These are phyloP conservation scores for Saccharomyces uvarum DNA, from an alignment of 1,139 yeast species.

Conservation along the genomic window DNA sequence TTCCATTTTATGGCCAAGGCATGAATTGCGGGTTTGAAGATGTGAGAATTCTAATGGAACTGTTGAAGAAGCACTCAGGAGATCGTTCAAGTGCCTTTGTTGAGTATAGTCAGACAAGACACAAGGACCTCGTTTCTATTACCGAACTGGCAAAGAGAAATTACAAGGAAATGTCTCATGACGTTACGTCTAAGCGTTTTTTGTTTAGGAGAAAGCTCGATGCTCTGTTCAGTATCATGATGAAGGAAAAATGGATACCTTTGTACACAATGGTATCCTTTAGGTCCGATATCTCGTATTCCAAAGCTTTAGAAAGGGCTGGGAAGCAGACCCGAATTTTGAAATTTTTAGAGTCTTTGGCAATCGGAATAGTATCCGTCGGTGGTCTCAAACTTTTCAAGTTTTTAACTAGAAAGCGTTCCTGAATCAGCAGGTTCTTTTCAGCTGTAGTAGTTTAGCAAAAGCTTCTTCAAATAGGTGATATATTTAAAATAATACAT, in stretches of 20 bases:
- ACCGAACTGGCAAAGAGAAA: slow-evolving; percentile 72
- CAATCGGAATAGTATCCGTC: slow-evolving; percentile 9
- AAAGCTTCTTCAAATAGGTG: not conserved
- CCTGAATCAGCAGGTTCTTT: not conserved
- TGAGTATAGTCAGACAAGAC: slow-evolving; percentile 50
- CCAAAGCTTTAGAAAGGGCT: slow-evolving; percentile 56
- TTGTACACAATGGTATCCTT: slow-evolving; percentile 89
- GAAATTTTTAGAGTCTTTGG: slow-evolving; percentile 14
- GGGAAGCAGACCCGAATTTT: slow-evolving; percentile 38
- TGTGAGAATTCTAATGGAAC: slow-evolving; percentile 55
- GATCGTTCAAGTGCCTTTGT: slow-evolving; percentile 47
- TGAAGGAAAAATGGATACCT: slow-evolving; percentile 69
- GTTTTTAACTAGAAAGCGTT: not conserved
- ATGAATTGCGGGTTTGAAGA: slow-evolving; percentile 97
- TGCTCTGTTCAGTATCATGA: slow-evolving; percentile 47
- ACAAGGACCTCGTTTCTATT: slow-evolving; percentile 64
- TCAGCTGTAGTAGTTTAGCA: not conserved
- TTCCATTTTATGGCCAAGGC: slow-evolving; percentile 95
- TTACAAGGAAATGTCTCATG: slow-evolving; percentile 80
- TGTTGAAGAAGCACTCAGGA: slow-evolving; percentile 41
- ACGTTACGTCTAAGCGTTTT: slow-evolving; percentile 61
- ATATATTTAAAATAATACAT: not conserved
- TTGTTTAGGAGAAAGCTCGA: slow-evolving; percentile 63
- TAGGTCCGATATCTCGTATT: slow-evolving; percentile 72
- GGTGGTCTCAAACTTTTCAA: slow-evolving; percentile 5